Evolutionary conservation across 768 basidiomycete genomes (phyloP).

Genomic region (Agaricus subrufescens): DNA sequence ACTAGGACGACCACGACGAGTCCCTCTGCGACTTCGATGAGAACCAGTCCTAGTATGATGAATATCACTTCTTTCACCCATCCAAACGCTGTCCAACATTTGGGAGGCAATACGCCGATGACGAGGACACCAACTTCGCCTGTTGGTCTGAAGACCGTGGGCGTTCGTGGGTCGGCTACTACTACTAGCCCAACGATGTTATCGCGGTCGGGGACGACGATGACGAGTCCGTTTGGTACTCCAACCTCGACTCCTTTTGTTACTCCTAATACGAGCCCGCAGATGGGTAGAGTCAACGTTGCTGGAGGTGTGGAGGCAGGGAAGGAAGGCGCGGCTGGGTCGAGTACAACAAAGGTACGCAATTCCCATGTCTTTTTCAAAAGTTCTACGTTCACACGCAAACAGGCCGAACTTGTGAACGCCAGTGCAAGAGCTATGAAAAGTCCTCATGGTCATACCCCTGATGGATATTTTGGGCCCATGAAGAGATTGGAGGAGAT

Average conservation of each 20-base stretch:
- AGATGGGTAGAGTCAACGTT: neutral
- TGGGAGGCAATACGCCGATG: no score
- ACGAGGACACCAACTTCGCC: no score
- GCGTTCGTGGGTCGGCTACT: no score
- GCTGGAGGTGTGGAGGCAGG: neutral
- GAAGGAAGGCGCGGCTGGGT: no score
- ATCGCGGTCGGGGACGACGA: neutral
- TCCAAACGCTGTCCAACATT: no score
- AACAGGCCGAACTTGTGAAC: neutral
- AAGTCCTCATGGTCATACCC: no score
- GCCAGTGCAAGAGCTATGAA: neutral
- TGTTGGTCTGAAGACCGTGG: no score
- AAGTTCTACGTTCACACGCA: neutral
- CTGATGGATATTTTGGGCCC: no score
- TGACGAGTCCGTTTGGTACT: neutral
- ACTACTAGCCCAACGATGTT: no score
- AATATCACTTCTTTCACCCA: neutral
- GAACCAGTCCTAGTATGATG: neutral
- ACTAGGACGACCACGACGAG: neutral
- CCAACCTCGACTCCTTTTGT: neutral
- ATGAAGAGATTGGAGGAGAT: no score
- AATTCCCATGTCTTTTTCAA: neutral
- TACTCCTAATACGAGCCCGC: neutral
- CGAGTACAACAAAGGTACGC: neutral
- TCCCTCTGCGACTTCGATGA: neutral